phyloP scores from a whole-genome alignment of 257 asterid species.

The Solanum chiquidenum region DNA sequence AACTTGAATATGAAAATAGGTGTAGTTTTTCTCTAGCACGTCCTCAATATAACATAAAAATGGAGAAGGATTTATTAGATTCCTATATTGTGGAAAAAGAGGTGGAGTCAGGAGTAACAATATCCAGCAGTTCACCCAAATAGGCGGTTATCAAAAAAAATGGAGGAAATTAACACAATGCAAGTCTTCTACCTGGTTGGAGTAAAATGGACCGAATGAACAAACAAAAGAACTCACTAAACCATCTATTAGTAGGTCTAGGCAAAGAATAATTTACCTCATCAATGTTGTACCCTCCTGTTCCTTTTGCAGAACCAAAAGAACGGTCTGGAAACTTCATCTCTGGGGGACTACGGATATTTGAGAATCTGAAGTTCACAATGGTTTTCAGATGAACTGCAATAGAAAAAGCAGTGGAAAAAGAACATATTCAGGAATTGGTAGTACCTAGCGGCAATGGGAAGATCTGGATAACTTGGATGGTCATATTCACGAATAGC shows the following conservation, averaged over 20 bases:
- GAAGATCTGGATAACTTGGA: slow-evolving; percentile 42
- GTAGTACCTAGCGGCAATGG: slow-evolving; percentile 45
- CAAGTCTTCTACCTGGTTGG: neutral
- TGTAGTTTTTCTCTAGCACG: neutral
- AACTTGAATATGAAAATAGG: neutral
- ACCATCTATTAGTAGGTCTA: neutral
- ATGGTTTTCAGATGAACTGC: neutral
- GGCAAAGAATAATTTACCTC: slow-evolving; percentile 38
- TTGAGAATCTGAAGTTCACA: slow-evolving; percentile 34
- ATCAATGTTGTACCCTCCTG: slow-evolving; percentile 31
- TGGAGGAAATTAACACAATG: neutral
- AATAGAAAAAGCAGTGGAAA: neutral
- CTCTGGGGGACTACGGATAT: slow-evolving; percentile 18
- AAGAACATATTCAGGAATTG: neutral
- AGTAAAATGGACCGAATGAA: neutral
- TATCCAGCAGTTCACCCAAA: neutral
- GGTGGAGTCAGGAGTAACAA: neutral
- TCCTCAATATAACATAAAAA: neutral
- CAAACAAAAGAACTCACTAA: neutral
- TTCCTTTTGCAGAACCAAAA: slow-evolving; percentile 21
- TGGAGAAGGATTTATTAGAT: neutral
- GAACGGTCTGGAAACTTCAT: slow-evolving; percentile 16
- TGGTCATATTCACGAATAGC: slow-evolving; percentile 41
- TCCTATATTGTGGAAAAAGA: neutral
- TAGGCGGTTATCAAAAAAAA: neutral